Evolutionary conservation across 495 filamentous ascomycete species (phyloP).

Genomic region (Terfezia claveryi): DNA sequence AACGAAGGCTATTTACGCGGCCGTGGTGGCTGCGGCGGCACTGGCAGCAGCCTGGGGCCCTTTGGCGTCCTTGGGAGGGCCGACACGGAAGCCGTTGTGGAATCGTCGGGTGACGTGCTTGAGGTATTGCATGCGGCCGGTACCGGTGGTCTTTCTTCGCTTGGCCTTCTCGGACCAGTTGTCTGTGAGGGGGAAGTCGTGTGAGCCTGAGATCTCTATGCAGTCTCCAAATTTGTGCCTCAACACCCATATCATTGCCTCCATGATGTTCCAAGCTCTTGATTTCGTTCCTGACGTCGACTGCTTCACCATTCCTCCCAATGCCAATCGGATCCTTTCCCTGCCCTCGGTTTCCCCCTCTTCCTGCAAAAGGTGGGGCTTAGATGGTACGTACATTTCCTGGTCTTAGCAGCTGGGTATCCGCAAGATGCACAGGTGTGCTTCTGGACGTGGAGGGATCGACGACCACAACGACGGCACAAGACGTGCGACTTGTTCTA

Average conservation of each 20-base stretch:
- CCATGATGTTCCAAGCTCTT: too few relatives aligned
- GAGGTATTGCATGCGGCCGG: conserved; percentile 79
- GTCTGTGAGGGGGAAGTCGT: conserved; percentile 32
- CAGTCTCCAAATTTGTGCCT: neutral
- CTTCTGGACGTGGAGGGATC: conserved; percentile 98
- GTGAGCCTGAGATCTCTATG: neutral
- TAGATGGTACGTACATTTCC: conserved; percentile 67
- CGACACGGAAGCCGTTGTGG: conserved; percentile 90
- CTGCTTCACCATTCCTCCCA: neutral
- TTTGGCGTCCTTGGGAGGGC: conserved; percentile 63
- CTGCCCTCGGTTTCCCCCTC: neutral
- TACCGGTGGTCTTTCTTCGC: conserved; percentile 96
- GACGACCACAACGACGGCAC: conserved; percentile 95
- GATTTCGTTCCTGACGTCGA: too few relatives aligned
- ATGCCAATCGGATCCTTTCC: too few relatives aligned
- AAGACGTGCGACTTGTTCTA: conserved; percentile 99
- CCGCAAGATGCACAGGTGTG: conserved; percentile 91
- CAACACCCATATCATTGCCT: too few relatives aligned
- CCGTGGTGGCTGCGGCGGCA: conserved; percentile 9
- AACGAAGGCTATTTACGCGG: neutral
- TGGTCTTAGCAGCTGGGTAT: conserved; percentile 88
- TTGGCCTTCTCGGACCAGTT: conserved; percentile 99
- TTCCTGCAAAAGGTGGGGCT: neutral
- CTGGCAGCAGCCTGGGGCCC: conserved; percentile 26
- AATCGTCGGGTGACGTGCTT: conserved; percentile 74